phyloP scores from a whole-genome alignment of 164 flowering plant species.

The Vitis riparia region DNA sequence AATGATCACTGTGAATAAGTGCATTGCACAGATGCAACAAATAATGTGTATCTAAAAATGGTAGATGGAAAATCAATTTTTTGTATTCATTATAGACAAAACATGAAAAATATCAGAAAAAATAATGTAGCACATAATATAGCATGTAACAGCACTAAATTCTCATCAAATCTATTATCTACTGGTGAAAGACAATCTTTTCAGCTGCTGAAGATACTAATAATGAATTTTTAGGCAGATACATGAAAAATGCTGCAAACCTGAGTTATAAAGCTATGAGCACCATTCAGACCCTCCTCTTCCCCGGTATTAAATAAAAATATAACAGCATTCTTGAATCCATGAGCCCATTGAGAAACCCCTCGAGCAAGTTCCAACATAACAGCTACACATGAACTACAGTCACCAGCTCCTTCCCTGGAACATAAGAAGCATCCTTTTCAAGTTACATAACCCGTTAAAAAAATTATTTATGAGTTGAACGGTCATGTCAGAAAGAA shows the following conservation, averaged over 20 bases:
- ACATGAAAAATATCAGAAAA: too few species aligned
- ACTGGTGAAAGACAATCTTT: too few species aligned
- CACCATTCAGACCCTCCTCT: slow-evolving; percentile 97
- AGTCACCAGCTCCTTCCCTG: slow-evolving; percentile 98
- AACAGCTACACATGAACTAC: slow-evolving; percentile 93
- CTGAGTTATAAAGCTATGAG: slow-evolving; percentile 98
- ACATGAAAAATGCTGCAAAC: slow-evolving; percentile 28
- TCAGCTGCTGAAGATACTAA: too few species aligned
- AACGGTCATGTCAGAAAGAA: background rate
- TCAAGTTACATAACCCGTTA: background rate
- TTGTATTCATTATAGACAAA: too few species aligned
- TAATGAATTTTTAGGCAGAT: background rate
- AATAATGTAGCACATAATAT: too few species aligned
- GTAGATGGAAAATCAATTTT: too few species aligned
- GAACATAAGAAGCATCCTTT: slow-evolving; percentile 11
- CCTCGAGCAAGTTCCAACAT: slow-evolving; percentile 97
- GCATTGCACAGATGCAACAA: too few species aligned
- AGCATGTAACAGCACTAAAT: too few species aligned
- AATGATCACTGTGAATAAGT: too few species aligned
- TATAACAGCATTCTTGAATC: slow-evolving; percentile 76
- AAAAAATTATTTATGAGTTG: background rate
- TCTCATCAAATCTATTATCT: background rate
- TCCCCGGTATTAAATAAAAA: slow-evolving; percentile 95
- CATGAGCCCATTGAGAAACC: slow-evolving; percentile 95
- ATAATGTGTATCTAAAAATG: too few species aligned